phyloP scores from a whole-genome alignment of 352 stramenopile species.

The Pythium phragmiticola region DNA sequence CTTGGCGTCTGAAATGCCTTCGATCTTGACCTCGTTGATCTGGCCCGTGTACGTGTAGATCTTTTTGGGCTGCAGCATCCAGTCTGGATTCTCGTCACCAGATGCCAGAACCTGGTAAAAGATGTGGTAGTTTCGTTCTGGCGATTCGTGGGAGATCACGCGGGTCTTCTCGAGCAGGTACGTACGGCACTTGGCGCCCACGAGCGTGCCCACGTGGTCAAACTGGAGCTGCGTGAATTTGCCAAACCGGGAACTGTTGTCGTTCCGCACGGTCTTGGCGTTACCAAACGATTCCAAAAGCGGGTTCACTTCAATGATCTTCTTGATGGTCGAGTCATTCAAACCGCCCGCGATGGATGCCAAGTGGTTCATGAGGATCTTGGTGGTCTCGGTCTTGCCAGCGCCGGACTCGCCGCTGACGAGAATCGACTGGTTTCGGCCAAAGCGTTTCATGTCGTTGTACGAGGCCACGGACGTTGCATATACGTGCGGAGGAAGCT shows the following conservation, averaged over 20 bases:
- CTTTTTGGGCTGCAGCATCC: conserved; percentile 50
- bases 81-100: conserved; percentile 27
- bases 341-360: conserved; percentile 62
- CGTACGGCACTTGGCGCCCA: conserved; percentile 76
- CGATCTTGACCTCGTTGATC: conserved; percentile 57
- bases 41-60: conserved; percentile 68
- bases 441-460: conserved; percentile 59
- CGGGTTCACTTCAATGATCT: conserved; percentile 82
- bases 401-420: conserved; percentile 86
- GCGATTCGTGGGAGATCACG: conserved; percentile 68
- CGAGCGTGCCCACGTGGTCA: conserved; percentile 53
- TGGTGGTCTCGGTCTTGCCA: conserved; percentile 88
- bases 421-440: conserved; percentile 81
- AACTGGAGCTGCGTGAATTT: conserved; percentile 67
- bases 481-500: conserved; percentile 70
- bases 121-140: conserved; percentile 83
- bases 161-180: conserved; percentile 95
- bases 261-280: conserved; percentile 51
- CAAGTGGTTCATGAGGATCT: conserved; percentile 89
- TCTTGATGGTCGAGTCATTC: conserved; percentile 76
- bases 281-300: conserved; percentile 87
- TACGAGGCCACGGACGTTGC: conserved; percentile 69
- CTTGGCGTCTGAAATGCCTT: conserved; percentile 66
- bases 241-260: conserved; percentile 49
- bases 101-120: conserved; percentile 63